Conservation (phyloP, 208 protist genomes). For the Perkinsela sp. region DNA sequence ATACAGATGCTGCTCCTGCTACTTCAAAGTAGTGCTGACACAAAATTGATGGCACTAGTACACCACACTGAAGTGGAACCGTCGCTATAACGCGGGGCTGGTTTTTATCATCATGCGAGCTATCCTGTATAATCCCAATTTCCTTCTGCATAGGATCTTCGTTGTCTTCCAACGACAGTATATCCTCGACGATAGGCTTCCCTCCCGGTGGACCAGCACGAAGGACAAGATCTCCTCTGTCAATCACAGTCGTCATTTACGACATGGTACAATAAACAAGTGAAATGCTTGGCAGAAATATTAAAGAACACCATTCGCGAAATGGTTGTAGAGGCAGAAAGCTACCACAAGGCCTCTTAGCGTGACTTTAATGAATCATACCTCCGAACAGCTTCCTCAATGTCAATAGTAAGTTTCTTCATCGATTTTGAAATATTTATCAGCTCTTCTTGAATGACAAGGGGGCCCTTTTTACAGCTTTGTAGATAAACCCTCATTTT, state of each 20-base stretch:
- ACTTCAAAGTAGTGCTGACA: not conserved
- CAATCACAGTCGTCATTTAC: not conserved
- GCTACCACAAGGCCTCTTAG: too few relatives aligned
- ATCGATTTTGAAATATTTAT: not conserved
- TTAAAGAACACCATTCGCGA: too few relatives aligned
- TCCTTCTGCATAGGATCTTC: not conserved
- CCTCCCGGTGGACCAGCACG: not conserved
- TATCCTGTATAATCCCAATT: not conserved
- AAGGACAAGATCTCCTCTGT: not conserved
- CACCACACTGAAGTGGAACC: not conserved
- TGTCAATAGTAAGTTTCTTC: too few relatives aligned
- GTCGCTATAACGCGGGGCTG: not conserved
- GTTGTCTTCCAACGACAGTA: not conserved
- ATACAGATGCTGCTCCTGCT: not conserved
- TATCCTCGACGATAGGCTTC: not conserved
- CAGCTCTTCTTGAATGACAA: not conserved
- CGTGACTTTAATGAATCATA: too few relatives aligned
- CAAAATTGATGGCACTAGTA: not conserved
- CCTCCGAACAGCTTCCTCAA: too few relatives aligned
- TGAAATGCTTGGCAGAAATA: too few relatives aligned
- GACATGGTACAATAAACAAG: too few relatives aligned
- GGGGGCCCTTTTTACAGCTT: slow-evolving; percentile 7
- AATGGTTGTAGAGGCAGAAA: too few relatives aligned
- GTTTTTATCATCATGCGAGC: not conserved
- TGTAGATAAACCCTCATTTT: slow-evolving; percentile 50